phyloP scores from a whole-genome alignment of 164 flowering plant species.

The Nymphaea colorata region DNA sequence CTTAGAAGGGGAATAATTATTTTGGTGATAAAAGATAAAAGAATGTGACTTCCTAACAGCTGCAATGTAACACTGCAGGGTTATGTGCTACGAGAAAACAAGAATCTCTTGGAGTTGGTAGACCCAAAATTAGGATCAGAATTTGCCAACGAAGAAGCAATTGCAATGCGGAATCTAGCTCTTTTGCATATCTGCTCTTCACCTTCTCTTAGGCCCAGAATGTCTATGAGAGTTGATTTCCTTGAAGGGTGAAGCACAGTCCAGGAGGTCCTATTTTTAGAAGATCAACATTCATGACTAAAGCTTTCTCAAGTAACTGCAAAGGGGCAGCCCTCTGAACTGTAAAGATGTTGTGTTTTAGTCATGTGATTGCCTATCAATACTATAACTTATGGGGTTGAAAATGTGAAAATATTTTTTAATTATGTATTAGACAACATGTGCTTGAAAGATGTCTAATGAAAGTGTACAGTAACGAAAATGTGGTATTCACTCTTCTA shows the following conservation, averaged over 20 bases:
- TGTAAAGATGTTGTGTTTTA: no score
- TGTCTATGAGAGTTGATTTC: conserved; percentile 20
- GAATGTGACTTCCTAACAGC: background rate
- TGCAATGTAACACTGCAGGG: background rate
- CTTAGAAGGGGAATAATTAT: no score
- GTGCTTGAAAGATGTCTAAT: no score
- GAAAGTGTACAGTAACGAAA: no score
- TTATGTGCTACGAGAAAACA: conserved; percentile 10
- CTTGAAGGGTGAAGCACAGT: conserved; percentile 14
- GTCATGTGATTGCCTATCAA: no score
- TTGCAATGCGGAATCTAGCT: conserved; percentile 15
- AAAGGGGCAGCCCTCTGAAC: no score
- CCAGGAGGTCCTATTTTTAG: background rate
- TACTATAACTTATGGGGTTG: no score
- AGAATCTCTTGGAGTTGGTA: conserved; percentile 13
- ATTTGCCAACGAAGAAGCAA: conserved; percentile 14
- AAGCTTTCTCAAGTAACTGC: background rate
- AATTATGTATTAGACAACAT: no score
- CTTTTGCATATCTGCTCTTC: conserved; percentile 21
- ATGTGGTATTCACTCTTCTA: no score
- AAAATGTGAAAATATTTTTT: no score
- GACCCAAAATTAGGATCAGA: conserved; percentile 18
- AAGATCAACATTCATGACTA: background rate
- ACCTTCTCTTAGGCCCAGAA: conserved; percentile 15
- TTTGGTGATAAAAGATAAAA: no score